Evolutionary conservation across 2,329 filamentous ascomycete species (phyloP).

Genomic region (Drechslerella stenobrocha): DNA sequence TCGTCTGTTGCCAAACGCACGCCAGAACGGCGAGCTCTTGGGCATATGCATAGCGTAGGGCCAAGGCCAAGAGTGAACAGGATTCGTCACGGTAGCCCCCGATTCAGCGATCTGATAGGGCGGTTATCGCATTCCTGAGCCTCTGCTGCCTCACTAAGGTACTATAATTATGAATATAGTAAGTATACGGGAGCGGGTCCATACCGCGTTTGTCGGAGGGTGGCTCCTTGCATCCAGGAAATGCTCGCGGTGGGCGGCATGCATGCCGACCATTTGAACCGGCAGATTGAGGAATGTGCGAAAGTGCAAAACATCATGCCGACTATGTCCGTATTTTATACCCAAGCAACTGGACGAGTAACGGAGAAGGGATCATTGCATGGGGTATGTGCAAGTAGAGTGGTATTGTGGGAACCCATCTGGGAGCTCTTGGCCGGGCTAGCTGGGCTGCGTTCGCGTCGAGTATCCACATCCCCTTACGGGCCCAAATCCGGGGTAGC

Average conservation of each 20-base stretch:
- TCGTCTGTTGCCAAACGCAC: slow-evolving; percentile 12
- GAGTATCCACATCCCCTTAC: slow-evolving; percentile 10
- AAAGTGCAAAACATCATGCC: no score
- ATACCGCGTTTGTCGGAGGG: slow-evolving; percentile 3
- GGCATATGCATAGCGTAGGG: no score
- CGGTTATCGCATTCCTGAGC: slow-evolving; percentile 9
- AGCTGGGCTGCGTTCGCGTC: background rate
- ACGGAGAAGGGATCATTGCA: no score
- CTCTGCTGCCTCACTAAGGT: background rate
- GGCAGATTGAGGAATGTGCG: background rate
- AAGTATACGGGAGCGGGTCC: slow-evolving; percentile 6
- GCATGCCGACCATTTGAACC: slow-evolving; percentile 5
- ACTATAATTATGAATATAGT: slow-evolving; percentile 2
- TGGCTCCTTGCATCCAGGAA: background rate
- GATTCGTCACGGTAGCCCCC: background rate
- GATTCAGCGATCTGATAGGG: background rate
- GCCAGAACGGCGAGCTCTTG: background rate
- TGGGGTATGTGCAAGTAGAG: background rate
- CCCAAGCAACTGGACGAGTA: no score
- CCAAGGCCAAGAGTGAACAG: no score
- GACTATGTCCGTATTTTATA: no score
- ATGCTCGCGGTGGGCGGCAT: no score
- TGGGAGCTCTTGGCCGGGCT: background rate
- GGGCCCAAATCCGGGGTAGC: slow-evolving; percentile 44
- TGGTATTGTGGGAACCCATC: background rate